Base-by-base conservation (phyloP, 495 filamentous ascomycete genomes). In the Aspergillus biplanus region DNA sequence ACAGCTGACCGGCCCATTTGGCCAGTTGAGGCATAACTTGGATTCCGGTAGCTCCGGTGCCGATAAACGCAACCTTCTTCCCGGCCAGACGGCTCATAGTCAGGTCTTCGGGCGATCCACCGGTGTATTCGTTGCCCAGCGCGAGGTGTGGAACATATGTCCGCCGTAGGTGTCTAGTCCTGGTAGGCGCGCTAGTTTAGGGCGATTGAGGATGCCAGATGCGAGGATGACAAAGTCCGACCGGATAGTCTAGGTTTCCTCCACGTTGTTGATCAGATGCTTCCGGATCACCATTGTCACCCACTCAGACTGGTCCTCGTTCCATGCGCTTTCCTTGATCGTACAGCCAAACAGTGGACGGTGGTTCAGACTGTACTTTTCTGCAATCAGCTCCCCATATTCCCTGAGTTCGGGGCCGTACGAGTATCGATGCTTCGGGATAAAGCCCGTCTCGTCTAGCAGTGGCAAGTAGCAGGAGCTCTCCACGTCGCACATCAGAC, bases 391-490 rank as follows among this genome's bases (percentile, higher is more conserved):
- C 8, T 74, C 48, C 9, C 67, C 64, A 62, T 79, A 63, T 16
- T 61, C 59, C 9, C 66, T 58, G 31, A 77, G 50, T 54, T 77
- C 75, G 2, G 52, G 11, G 0, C 71, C 70, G 0, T 21, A 35
- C 5, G 66, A 52, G 50, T 79, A 77, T 50, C 64, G 56, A 12
- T 79, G 74, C 32, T 67, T 75, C 0, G 85, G 86, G 49, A 86
- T 73, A 62, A 82, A 88, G 0, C 80, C 83, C 6, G 78, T 87
- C 68, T 87, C 86, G 42, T 88, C 86, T n/a, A 88, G 69, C n/a
- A 85, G 66, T 1, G 86, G 85, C 69, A 89, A 56, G 46, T 77
- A 79, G n/a, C 56, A 55, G 33, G 70, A 71, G 42, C 68, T 71
- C 52, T 77, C 73, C n/a, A 68, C 52, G 56, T 77, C 74, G 35